Conservation (phyloP, 768 basidiomycete species). For the Tephrocybe sp. region DNA sequence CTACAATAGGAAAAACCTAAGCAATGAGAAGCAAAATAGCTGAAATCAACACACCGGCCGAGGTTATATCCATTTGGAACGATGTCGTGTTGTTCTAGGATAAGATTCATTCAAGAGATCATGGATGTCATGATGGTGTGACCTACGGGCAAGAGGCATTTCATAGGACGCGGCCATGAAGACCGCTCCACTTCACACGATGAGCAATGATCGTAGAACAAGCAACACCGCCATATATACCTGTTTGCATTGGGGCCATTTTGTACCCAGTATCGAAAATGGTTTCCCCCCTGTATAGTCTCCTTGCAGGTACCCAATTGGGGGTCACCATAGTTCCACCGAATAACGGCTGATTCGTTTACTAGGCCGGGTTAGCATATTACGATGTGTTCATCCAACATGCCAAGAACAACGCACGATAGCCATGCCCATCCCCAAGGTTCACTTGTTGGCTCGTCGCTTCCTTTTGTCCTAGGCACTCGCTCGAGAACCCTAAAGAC, state of each 20-base stretch:
- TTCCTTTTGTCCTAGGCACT: slow-evolving; percentile 83
- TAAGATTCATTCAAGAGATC: background rate
- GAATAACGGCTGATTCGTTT: slow-evolving; percentile 81
- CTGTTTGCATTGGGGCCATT: slow-evolving; percentile 62
- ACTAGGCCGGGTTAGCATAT: slow-evolving; percentile 35
- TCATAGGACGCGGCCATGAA: slow-evolving; percentile 81
- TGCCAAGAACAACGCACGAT: slow-evolving; percentile 45
- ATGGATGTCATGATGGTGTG: background rate
- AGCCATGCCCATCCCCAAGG: slow-evolving; percentile 82
- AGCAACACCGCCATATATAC: slow-evolving; percentile 33
- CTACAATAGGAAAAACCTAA: slow-evolving; percentile 31
- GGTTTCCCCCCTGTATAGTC: slow-evolving; percentile 82
- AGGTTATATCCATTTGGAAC: slow-evolving; percentile 78
- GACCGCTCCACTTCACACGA: slow-evolving; percentile 54
- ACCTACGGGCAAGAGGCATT: slow-evolving; percentile 55
- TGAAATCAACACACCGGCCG: slow-evolving; percentile 50
- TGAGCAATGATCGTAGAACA: background rate
- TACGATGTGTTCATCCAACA: background rate
- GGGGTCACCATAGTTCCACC: slow-evolving; percentile 82
- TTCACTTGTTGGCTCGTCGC: slow-evolving; percentile 70
- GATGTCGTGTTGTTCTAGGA: slow-evolving; percentile 66
- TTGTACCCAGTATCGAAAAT: slow-evolving; percentile 89
- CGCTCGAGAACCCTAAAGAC: slow-evolving; percentile 68
- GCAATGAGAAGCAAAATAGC: background rate
- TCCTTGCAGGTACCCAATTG: slow-evolving; percentile 85